phyloP scores from a whole-genome alignment of 208 protist genomes.

The Trypanosoma congolense region DNA sequence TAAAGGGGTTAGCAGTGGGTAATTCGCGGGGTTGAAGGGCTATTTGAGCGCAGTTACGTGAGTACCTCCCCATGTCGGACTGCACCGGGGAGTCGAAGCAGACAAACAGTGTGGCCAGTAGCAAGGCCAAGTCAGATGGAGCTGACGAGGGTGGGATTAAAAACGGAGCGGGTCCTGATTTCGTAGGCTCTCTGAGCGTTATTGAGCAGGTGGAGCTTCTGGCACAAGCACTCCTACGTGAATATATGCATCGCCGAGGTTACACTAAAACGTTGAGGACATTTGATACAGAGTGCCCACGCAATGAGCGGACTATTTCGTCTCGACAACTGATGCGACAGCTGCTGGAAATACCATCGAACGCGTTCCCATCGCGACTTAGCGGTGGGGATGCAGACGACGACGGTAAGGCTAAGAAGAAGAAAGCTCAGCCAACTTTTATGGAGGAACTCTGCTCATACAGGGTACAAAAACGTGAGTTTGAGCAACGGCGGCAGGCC shows the following conservation, averaged over 20 bases:
- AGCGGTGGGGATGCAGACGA: constrained; percentile 5
- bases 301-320: constrained; percentile 59
- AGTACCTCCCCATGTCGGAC: background rate
- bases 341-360: constrained; percentile 67
- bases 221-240: constrained; percentile 76
- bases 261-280: constrained; percentile 53
- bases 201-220: constrained; percentile 64
- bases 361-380: constrained; percentile 45
- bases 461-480: constrained; percentile 51
- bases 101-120: constrained; percentile 5
- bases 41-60: background rate
- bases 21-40: too few relatives aligned
- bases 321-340: constrained; percentile 70
- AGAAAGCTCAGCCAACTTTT: constrained; percentile 38
- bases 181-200: constrained; percentile 29
- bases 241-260: constrained; percentile 81
- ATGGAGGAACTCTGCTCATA: constrained; percentile 85
- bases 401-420: background rate
- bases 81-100: background rate
- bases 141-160: background rate
- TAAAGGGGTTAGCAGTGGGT: too few relatives aligned
- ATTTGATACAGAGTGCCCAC: constrained; percentile 72
- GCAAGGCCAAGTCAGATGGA: background rate
- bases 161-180: constrained; percentile 11
- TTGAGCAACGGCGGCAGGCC: constrained; percentile 9